Evolutionary conservation across 2,329 filamentous ascomycete species (phyloP).

Genomic region (Colletotrichum sojae): DNA sequence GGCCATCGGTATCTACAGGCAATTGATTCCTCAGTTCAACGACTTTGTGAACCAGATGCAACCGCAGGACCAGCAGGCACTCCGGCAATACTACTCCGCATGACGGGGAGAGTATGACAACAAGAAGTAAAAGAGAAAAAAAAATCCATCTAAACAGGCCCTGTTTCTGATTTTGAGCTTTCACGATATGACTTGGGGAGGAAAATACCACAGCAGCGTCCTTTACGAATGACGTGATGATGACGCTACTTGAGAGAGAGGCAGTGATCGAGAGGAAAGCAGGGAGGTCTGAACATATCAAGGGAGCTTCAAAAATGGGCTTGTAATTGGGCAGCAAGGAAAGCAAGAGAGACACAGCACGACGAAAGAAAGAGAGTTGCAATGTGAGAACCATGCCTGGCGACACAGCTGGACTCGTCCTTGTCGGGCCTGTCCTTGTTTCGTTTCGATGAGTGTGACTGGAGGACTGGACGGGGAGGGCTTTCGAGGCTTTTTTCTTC

Average conservation of each 20-base stretch:
- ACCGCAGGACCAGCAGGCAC: slow-evolving; percentile 63
- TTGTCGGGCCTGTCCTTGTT: neutral
- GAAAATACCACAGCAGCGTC: slow-evolving; percentile 39
- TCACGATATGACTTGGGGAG: slow-evolving; percentile 38
- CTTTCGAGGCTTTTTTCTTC: too few species aligned
- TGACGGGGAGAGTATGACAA: slow-evolving; percentile 13
- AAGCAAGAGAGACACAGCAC: neutral
- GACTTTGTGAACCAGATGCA: slow-evolving; percentile 68
- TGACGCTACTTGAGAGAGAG: slow-evolving; percentile 24
- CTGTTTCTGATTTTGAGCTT: slow-evolving; percentile 26
- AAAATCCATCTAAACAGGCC: neutral
- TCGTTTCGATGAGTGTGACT: slow-evolving; percentile 23
- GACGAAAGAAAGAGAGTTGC: slow-evolving; percentile 35
- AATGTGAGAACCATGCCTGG: slow-evolving; percentile 23
- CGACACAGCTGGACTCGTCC: neutral
- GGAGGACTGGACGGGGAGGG: neutral
- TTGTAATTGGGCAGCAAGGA: slow-evolving; percentile 37
- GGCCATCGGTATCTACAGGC: slow-evolving; percentile 69
- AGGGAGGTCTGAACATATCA: slow-evolving; percentile 31
- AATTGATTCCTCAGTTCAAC: slow-evolving; percentile 72
- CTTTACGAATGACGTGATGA: slow-evolving; percentile 37
- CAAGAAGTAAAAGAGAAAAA: slow-evolving; percentile 24
- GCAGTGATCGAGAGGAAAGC: too few species aligned
- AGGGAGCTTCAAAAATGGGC: slow-evolving; percentile 28
- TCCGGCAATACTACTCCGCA: slow-evolving; percentile 62